Evolutionary conservation across 768 basidiomycete species (phyloP).

Genomic region (Lactifluus piperatus): DNA sequence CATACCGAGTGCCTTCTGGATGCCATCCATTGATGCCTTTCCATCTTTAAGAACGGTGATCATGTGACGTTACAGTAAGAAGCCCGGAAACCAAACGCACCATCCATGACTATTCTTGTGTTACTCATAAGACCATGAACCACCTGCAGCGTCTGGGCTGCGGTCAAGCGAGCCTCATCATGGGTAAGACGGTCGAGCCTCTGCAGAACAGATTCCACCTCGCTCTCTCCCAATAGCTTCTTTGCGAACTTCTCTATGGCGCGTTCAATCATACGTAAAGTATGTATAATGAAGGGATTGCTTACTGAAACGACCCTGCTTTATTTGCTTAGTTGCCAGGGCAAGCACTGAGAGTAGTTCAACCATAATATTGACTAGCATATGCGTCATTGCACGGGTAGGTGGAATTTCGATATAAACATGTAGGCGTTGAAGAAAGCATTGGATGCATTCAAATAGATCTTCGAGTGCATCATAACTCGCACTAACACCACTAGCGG

Average conservation of each 20-base stretch:
- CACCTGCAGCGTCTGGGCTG: not conserved
- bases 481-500: not conserved
- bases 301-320: slow-evolving; percentile 5
- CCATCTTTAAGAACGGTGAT: not conserved
- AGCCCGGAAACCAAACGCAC: not conserved
- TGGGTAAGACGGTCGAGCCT: not conserved
- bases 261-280: not conserved
- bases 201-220: not conserved
- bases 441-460: not conserved
- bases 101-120: not conserved
- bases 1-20: not conserved
- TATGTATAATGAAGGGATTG: not conserved
- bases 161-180: not conserved
- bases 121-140: not conserved
- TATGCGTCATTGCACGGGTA: not conserved
- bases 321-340: slow-evolving; percentile 2
- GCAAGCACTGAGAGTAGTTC: slow-evolving; percentile 4
- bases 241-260: not conserved
- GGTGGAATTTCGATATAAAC: not conserved
- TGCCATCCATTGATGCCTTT: not conserved
- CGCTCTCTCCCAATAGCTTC: not conserved
- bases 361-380: not conserved
- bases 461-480: not conserved
- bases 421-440: not conserved
- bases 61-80: not conserved